These are phyloP conservation scores for Aspergillus fumigatiaffinis DNA, from an alignment of 2,329 filamentous ascomycete genomes.

Conservation along the genomic window DNA sequence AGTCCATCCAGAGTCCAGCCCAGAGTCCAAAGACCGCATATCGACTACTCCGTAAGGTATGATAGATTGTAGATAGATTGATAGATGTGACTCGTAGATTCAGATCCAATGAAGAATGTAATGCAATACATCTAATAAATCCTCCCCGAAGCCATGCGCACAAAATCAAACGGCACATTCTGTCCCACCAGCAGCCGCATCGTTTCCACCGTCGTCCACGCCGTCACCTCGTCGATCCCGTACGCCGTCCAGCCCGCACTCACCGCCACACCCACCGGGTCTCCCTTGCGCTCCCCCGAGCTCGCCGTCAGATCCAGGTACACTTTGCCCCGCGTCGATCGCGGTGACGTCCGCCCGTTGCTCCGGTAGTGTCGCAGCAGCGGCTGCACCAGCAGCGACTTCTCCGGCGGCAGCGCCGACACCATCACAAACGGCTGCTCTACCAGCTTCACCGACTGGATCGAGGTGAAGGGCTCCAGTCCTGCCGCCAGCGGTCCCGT, in stretches of 20 bases:
- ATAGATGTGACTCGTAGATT: slow-evolving; percentile 33
- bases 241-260: slow-evolving; percentile 76
- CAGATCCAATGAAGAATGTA: no score
- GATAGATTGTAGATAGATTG: no score
- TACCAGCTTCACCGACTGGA: slow-evolving; percentile 76
- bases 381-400: slow-evolving; percentile 73
- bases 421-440: slow-evolving; percentile 79
- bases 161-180: slow-evolving; percentile 85
- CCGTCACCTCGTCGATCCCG: slow-evolving; percentile 72
- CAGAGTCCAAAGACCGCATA: not conserved
- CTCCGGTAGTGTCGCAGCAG: slow-evolving; percentile 67
- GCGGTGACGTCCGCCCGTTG: slow-evolving; percentile 36
- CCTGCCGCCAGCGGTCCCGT: slow-evolving; percentile 56
- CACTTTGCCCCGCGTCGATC: slow-evolving; percentile 55
- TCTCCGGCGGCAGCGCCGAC: slow-evolving; percentile 73
- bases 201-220: slow-evolving; percentile 81
- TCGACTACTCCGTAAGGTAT: no score
- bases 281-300: slow-evolving; percentile 55
- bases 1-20: no score
- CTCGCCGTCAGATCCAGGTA: slow-evolving; percentile 75
- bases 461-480: slow-evolving; percentile 61
- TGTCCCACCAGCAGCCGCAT: slow-evolving; percentile 74
- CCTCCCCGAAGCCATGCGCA: slow-evolving; percentile 65
- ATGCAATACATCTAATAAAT: slow-evolving; percentile 26
- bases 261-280: slow-evolving; percentile 67